Conservation (phyloP, 768 basidiomycete species). For the Pleurotus tuber-regium region DNA sequence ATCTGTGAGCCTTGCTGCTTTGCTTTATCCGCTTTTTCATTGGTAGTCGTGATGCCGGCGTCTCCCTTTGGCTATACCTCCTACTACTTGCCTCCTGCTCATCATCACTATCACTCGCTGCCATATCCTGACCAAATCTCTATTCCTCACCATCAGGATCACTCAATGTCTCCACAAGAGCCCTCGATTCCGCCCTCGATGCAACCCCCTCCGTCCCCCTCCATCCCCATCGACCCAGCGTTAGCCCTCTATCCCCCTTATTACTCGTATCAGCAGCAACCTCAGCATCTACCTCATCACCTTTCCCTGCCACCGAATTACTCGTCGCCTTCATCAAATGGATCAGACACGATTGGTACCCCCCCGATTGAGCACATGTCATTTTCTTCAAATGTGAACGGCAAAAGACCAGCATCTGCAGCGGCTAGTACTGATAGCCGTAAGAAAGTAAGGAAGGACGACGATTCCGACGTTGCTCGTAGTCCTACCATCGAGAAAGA, state of each 20-base stretch:
- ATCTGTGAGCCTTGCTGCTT: constrained; percentile 1
- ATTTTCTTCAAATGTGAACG: constrained; percentile 48
- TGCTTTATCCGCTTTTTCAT: constrained; percentile 7
- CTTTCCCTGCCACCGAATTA: constrained; percentile 56
- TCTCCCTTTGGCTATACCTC: constrained; percentile 35
- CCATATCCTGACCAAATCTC: constrained; percentile 26
- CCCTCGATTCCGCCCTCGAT: constrained; percentile 41
- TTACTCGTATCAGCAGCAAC: constrained; percentile 55
- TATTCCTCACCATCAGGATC: constrained; percentile 28
- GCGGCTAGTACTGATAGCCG: constrained; percentile 42
- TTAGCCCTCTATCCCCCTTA: constrained; percentile 66
- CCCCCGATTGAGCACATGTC: constrained; percentile 66
- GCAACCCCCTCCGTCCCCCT: constrained; percentile 56
- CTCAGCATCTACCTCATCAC: constrained; percentile 50
- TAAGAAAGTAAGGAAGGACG: constrained; percentile 64
- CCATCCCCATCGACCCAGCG: constrained; percentile 68
- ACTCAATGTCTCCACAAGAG: constrained; percentile 37
- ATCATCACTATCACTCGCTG: constrained; percentile 19
- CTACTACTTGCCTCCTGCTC: constrained; percentile 28
- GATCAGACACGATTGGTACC: constrained; percentile 73
- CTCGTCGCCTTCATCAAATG: constrained; percentile 79
- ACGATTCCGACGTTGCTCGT: constrained; percentile 44
- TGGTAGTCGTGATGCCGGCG: constrained; percentile 24
- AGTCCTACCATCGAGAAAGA: constrained; percentile 61
- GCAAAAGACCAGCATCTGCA: constrained; percentile 64